Conservation (phyloP, 163 green algal species). For the Coccomyxa subellipsoidea region DNA sequence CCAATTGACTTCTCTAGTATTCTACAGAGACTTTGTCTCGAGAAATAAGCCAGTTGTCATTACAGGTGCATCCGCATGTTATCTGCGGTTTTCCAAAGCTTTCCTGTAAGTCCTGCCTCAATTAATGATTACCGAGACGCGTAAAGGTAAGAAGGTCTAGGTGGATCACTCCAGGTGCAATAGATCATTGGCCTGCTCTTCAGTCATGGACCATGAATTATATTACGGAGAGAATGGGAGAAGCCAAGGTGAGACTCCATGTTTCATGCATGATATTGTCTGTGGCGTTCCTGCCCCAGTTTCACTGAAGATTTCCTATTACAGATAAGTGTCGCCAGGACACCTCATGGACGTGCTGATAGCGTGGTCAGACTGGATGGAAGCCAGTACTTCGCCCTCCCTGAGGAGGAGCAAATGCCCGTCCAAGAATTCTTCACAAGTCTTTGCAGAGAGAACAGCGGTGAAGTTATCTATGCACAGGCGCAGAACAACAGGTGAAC, state of each 20-base stretch:
- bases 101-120: too few relatives aligned
- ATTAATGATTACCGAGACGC: too few relatives aligned
- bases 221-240: constrained; percentile 15
- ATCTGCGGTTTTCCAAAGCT: too few relatives aligned
- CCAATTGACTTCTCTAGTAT: neutral
- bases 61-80: neutral
- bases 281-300: too few relatives aligned
- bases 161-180: constrained; percentile 1
- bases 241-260: constrained; percentile 21
- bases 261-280: too few relatives aligned
- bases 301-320: neutral
- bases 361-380: constrained; percentile 17
- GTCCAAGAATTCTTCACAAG: constrained; percentile 51
- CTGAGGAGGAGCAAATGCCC: constrained; percentile 38
- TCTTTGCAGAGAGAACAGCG: neutral
- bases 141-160: neutral
- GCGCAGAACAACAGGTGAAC: neutral
- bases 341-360: constrained; percentile 60
- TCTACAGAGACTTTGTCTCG: constrained; percentile 4
- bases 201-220: constrained; percentile 31
- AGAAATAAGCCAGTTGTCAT: constrained; percentile 4
- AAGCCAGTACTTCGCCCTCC: constrained; percentile 49
- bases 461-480: neutral
- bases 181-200: constrained; percentile 30
- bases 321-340: constrained; percentile 63